Percentiles rank a stretch among this genome's conserved stretches.
phyloP scores from a whole-genome alignment of 768 basidiomycete genomes.

The Exidia glandulosa region DNA sequence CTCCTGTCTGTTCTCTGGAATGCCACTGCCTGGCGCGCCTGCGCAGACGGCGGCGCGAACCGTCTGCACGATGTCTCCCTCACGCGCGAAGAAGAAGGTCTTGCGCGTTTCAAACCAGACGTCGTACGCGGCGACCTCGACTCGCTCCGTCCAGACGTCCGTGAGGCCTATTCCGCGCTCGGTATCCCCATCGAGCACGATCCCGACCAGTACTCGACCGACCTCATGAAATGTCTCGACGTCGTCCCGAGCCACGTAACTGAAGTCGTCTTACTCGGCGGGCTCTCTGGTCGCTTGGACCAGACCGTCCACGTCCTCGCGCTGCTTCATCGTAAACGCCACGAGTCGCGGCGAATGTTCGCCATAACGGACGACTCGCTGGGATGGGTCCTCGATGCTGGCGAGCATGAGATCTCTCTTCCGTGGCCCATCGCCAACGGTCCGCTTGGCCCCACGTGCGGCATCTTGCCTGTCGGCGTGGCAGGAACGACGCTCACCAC shows the following conservation, averaged over 20 bases:
- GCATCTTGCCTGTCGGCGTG: conserved; percentile 85
- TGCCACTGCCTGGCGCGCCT: conserved; percentile 38
- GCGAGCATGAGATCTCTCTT: conserved; percentile 22
- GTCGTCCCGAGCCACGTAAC: conserved; percentile 50
- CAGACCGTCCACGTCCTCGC: conserved; percentile 89
- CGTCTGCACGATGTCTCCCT: conserved; percentile 52
- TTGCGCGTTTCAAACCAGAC: conserved; percentile 54
- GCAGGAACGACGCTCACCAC: conserved; percentile 71
- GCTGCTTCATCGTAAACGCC: conserved; percentile 31
- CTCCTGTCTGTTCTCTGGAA: conserved; percentile 53
- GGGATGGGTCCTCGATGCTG: conserved; percentile 78
- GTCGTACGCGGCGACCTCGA: conserved; percentile 92
- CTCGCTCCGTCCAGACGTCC: conserved; percentile 69
- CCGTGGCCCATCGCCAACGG: neutral
- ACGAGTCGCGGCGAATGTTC: conserved; percentile 70
- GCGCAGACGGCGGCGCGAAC: conserved; percentile 87
- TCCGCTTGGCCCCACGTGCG: conserved; percentile 78
- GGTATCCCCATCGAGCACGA: conserved; percentile 61
- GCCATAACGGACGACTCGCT: conserved; percentile 85
- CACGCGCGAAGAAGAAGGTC: conserved; percentile 4
- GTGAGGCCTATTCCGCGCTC: conserved; percentile 56
- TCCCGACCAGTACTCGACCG: conserved; percentile 72
- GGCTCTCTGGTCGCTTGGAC: conserved; percentile 83
- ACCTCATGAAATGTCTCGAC: conserved; percentile 85
- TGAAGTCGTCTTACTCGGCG: conserved; percentile 73